Base-by-base conservation (phyloP, 495 filamentous ascomycete species). In the Hypoxylon cercidicola region DNA sequence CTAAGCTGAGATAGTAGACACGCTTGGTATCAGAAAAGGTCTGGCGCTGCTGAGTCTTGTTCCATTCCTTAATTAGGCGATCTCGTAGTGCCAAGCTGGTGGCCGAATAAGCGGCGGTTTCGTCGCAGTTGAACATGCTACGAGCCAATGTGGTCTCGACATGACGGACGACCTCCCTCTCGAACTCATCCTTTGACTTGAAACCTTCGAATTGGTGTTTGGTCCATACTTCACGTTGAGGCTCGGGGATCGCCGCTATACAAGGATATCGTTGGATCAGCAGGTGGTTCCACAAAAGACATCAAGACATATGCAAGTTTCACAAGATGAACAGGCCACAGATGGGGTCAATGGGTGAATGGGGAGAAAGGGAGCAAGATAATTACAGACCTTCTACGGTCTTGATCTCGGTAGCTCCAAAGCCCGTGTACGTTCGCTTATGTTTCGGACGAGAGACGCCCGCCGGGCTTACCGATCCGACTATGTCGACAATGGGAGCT, bases 41-140 rank as follows among this genome's bases (percentile, higher is more conserved):
- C 81, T 98, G 95, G 52, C 89, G 88, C 78, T 99, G 95, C 75
- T 98, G 96, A 52, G 95, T 99, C 76, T 88, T 91, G 77, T 97
- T 98, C 95, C 95, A 99, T 56, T 96, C 90, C 64, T 95, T 91
- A 68, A 98, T 89, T 66, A 99, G 82, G 30, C 93, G 88, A 76
- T 99, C 95, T 68, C 96, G 85, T 76, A 99, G 91, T 20, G 95
- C 96, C 54, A 99, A 82, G 50, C 91, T 89, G 34, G 92, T 89
- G 45, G 94, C 96, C 12, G 91, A 87, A 77, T 99, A 99, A 11
- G 94, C 92, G 44, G 93, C 96, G 73, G 86, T 72, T 76, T 99
- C 96, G 82, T 99, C 95, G 80, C 96, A 98, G 78, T 99, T 99
- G 85, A 91, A 99, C 74, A 99, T 86, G 64, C 93, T 97, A 13